phyloP scores from a whole-genome alignment of 2,329 filamentous ascomycete genomes.

The Exophiala oligosperma region DNA sequence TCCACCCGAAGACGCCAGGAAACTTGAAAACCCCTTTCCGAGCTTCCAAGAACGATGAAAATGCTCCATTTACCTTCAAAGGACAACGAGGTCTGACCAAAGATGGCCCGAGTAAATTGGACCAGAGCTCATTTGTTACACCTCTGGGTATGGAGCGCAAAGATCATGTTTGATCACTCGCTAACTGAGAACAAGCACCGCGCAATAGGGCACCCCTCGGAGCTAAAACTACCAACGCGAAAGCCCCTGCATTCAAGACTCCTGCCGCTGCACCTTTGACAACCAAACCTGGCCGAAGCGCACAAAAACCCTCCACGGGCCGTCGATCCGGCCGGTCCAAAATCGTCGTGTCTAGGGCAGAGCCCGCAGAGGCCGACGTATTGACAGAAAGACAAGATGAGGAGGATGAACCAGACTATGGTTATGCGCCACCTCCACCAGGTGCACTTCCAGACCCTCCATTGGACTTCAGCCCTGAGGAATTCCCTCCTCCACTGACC shows the following conservation, averaged over 20 bases:
- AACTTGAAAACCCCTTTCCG: conserved; percentile 80
- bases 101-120: conserved; percentile 51
- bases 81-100: conserved; percentile 62
- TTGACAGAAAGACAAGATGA: conserved; percentile 44
- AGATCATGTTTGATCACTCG: conserved; percentile 11
- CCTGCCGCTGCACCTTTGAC: conserved; percentile 62
- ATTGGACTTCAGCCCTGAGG: conserved; percentile 48
- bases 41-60: conserved; percentile 79
- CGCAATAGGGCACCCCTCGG: conserved; percentile 79
- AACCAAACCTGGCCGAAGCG: conserved; percentile 63
- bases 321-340: conserved; percentile 62
- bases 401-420: conserved; percentile 70
- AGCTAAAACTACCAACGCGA: conserved; percentile 95
- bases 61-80: conserved; percentile 60
- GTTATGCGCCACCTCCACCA: conserved; percentile 81
- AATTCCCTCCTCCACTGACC: conserved; percentile 53
- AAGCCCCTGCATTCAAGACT: conserved; percentile 67
- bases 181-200: conserved; percentile 48
- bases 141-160: conserved; percentile 66
- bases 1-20: conserved; percentile 76
- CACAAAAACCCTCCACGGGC: conserved; percentile 59
- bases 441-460: conserved; percentile 46
- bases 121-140: conserved; percentile 71
- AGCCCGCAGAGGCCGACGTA: conserved; percentile 31
- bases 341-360: conserved; percentile 47